Evolutionary conservation across 2,329 filamentous ascomycete species (phyloP).

Genomic region (Fusarium nodosum): DNA sequence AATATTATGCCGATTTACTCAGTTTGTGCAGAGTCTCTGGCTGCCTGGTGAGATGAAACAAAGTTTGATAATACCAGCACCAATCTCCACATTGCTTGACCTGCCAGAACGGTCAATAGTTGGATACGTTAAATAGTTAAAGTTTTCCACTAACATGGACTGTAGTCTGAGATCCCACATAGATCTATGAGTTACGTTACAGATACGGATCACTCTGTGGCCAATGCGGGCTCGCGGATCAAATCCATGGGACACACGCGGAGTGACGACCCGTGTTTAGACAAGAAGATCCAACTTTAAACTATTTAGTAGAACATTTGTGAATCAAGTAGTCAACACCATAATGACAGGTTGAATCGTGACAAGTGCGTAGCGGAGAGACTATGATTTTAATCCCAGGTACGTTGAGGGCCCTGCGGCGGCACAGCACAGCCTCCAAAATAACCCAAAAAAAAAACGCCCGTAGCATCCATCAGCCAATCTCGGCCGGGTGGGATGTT

Average conservation of each 20-base stretch:
- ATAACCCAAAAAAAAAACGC: background rate
- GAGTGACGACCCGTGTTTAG: background rate
- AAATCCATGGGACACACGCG: background rate
- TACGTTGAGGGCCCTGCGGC: background rate
- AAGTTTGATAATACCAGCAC: background rate
- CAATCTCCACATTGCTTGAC: conserved; percentile 11
- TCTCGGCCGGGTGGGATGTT: background rate
- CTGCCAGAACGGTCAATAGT: background rate
- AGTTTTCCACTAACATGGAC: background rate
- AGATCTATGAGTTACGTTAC: background rate
- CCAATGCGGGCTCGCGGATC: background rate
- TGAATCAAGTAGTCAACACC: background rate
- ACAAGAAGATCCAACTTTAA: background rate
- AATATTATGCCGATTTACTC: background rate
- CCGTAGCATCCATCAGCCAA: background rate
- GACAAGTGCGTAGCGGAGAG: background rate
- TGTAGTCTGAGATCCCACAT: background rate
- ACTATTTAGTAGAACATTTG: background rate
- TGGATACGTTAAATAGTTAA: background rate
- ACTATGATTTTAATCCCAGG: background rate
- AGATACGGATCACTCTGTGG: background rate
- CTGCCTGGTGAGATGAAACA: background rate
- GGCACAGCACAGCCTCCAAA: background rate
- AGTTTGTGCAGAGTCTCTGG: background rate
- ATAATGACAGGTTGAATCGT: background rate